phyloP scores from a whole-genome alignment of 305 asterid species.

The Fraxinus albicans region DNA sequence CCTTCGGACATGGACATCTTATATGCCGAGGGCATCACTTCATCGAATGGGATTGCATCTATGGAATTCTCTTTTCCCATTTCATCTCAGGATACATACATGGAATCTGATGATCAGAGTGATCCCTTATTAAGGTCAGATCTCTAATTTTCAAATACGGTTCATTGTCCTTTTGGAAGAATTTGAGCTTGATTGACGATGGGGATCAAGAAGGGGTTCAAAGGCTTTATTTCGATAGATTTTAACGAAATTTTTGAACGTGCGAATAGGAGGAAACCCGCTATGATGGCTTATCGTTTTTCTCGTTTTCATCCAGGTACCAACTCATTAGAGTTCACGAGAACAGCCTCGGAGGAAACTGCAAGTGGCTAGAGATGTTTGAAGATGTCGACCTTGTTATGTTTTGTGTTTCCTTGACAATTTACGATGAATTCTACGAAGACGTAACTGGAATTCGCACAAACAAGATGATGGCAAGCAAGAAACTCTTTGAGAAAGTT shows the following conservation, averaged over 20 bases:
- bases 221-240: neutral
- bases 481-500: constrained; percentile 57
- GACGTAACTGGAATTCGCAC: constrained; percentile 44
- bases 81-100: constrained; percentile 52
- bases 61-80: constrained; percentile 73
- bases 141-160: neutral
- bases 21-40: constrained; percentile 75
- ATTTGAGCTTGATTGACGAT: neutral
- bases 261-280: neutral
- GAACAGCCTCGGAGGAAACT: constrained; percentile 65
- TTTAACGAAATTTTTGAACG: neutral
- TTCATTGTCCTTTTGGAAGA: neutral
- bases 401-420: constrained; percentile 63
- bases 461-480: constrained; percentile 74
- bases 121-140: constrained; percentile 46
- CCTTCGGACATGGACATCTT: constrained; percentile 86
- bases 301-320: constrained; percentile 44
- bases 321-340: constrained; percentile 67
- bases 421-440: constrained; percentile 53
- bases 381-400: constrained; percentile 68
- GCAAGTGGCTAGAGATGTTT: constrained; percentile 86
- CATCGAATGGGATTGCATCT: constrained; percentile 77
- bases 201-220: neutral
- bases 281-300: neutral
- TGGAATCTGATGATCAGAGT: constrained; percentile 60